A percentile compares a stretch with the other conserved stretches of the same genome.
phyloP scores from a whole-genome alignment of 306 rosid genomes.

The Cercis canadensis region DNA sequence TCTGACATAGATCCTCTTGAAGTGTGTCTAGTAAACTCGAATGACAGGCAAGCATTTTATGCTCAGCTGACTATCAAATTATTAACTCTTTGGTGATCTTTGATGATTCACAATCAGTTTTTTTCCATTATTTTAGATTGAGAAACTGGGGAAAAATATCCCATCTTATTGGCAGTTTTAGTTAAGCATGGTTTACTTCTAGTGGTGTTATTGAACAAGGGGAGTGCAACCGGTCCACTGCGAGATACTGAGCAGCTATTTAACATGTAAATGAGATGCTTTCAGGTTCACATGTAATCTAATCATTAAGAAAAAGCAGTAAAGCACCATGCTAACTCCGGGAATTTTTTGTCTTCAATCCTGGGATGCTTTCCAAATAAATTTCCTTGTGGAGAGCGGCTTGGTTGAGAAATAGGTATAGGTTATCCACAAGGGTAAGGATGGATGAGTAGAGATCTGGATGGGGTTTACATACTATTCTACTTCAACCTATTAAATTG shows the following conservation, averaged over 20 bases:
- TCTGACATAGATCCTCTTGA: conserved; percentile 26
- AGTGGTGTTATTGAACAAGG: conserved; percentile 11
- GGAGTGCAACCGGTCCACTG: too few relatives aligned
- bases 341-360: too few relatives aligned
- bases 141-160: neutral
- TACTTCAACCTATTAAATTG: neutral
- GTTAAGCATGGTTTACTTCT: conserved; percentile 5
- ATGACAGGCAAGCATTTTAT: conserved; percentile 9
- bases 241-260: conserved; percentile 20
- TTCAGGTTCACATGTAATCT: conserved; percentile 16
- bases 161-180: neutral
- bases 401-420: neutral
- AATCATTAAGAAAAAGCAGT: conserved; percentile 2
- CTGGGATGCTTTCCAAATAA: neutral
- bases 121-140: neutral
- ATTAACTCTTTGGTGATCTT: conserved; percentile 6
- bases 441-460: neutral
- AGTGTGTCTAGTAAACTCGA: conserved; percentile 19
- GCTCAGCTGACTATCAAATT: conserved; percentile 8
- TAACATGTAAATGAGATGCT: conserved; percentile 7
- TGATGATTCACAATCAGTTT: conserved; percentile 16
- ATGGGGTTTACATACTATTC: conserved; percentile 23
- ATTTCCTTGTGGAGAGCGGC: neutral
- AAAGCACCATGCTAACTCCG: neutral
- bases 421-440: neutral